Conservation (phyloP, 202 grass and related monocot genomes). For the Miscanthus sacchariflorus region DNA sequence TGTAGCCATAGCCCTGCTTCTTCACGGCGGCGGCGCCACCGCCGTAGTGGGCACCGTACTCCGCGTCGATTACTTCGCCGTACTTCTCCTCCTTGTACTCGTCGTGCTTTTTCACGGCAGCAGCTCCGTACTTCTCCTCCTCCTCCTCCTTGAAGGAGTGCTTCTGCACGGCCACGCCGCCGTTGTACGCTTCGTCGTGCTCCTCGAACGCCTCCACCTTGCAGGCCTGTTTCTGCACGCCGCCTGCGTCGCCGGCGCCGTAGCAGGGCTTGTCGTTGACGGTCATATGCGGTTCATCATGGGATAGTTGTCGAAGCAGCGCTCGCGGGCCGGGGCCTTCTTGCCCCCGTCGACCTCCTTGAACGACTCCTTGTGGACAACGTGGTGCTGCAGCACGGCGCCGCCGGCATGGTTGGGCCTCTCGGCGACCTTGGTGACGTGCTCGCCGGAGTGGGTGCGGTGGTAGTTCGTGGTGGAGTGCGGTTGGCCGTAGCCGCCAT, state of each 20-base stretch:
- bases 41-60: neutral
- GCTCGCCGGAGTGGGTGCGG: slow-evolving; percentile 7
- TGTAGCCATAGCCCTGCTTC: neutral
- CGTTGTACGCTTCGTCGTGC: neutral
- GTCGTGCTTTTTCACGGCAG: neutral
- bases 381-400: neutral
- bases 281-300: slow-evolving; percentile 23
- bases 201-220: neutral
- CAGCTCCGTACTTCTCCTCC: neutral
- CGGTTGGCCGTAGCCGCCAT: neutral
- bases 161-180: neutral
- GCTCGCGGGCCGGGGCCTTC: neutral
- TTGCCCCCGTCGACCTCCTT: neutral
- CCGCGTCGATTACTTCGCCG: neutral
- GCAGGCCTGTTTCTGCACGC: slow-evolving; percentile 3
- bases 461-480: neutral
- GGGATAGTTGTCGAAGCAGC: neutral
- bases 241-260: neutral
- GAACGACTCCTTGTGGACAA: slow-evolving; percentile 31
- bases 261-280: slow-evolving; percentile 38
- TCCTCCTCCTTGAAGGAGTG: neutral
- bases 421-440: slow-evolving; percentile 1
- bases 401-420: neutral
- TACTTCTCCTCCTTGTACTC: neutral
- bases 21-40: neutral